Base-by-base conservation (phyloP, 306 rosid species). In the Lathyrus oleraceus region DNA sequence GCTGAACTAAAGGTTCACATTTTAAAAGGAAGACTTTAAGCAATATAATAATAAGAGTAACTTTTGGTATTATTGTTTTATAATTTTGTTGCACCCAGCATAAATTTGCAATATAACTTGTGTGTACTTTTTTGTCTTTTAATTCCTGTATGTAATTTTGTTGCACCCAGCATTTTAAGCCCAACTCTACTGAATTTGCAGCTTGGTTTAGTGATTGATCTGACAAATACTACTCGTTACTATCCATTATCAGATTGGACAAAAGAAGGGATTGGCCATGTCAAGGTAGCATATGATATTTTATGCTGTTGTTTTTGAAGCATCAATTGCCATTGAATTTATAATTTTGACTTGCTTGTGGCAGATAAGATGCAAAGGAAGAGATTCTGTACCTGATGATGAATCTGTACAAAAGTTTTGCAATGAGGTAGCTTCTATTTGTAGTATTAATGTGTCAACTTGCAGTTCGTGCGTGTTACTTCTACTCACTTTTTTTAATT, bases 201-300 rank as follows among this genome's bases (percentile, higher is more conserved):
- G 98, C 88, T 94, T 67, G 98, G 98, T 87, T 79, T 94, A 67
- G 98, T 94, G 86, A 87, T 94, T 78, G 98, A 94, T 83, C 65
- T 94, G 88, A 84, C 98, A 39, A 94, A 94, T 72, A 87, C 96
- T 44, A 76, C 82, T 28, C 96, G 97, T 74, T 94, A 90, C 81
- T 94, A 94, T 84, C 81, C 82, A 59, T 45, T 85, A 63, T 56
- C 85, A 72, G 98, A 94, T 72, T 87, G 95, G 87, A 94, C 81
- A 78, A 81, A 78, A 76, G 98, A 87, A 84, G 94, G 94, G 68
- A 87, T 94, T 76, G 61, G 76, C 78, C 86, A 94, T 88, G 87
- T 90, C 27, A 94, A 94, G 97, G 98, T 86, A 61, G 25, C 28
- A 11, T 40, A 45, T 4, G 17, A 30, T 64, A 30, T 58, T 59